Percentiles rank a stretch among this genome's conserved stretches.
phyloP scores from a whole-genome alignment of 495 filamentous ascomycete species.

The Neurospora tetraspora region DNA sequence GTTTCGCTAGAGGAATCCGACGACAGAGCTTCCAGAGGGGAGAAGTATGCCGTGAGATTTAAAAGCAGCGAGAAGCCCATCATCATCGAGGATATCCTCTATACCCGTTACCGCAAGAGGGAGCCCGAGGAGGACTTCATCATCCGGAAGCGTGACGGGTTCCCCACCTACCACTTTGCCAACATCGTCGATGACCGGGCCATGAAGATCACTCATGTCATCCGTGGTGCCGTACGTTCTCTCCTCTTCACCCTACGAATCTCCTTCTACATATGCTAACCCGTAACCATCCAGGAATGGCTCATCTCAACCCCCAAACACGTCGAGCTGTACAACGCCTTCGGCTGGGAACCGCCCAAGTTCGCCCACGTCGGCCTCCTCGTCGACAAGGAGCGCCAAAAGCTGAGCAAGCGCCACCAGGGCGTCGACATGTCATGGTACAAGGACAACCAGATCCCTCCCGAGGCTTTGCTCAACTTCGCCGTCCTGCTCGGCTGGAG shows the following conservation, averaged over 20 bases:
- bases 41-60: constrained; percentile 71
- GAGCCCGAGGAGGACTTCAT: constrained; percentile 48
- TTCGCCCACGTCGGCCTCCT: constrained; percentile 89
- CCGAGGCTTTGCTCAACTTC: constrained; percentile 73
- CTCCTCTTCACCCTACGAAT: neutral
- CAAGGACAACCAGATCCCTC: constrained; percentile 57
- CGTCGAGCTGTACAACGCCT: constrained; percentile 74
- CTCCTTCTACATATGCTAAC: neutral
- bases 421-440: constrained; percentile 63
- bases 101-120: constrained; percentile 47
- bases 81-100: constrained; percentile 64
- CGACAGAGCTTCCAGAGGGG: constrained; percentile 52
- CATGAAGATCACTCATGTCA: constrained; percentile 94
- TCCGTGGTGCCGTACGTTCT: constrained; percentile 51
- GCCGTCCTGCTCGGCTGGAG: constrained; percentile 80
- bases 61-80: constrained; percentile 49
- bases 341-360: constrained; percentile 71
- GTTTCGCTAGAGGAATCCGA: constrained; percentile 60
- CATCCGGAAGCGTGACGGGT: constrained; percentile 79
- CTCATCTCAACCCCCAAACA: constrained; percentile 89
- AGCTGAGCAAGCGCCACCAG: constrained; percentile 79
- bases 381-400: constrained; percentile 61
- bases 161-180: constrained; percentile 91
- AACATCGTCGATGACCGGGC: constrained; percentile 93
- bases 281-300: constrained; percentile 52